These are phyloP conservation scores for Paramecium pentaurelia DNA, from an alignment of 73 alveolate species.

Conservation along the genomic window DNA sequence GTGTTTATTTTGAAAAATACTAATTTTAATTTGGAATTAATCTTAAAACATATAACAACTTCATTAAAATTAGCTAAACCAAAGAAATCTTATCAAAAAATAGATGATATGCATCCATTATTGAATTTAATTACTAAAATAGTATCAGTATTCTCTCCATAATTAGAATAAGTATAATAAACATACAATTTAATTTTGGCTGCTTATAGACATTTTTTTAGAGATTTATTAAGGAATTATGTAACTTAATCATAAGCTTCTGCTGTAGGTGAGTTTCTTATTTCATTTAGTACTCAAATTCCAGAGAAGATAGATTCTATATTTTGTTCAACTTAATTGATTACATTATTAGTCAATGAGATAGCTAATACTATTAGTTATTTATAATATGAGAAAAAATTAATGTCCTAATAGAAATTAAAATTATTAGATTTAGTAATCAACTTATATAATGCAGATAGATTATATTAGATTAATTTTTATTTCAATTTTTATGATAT, in stretches of 20 bases:
- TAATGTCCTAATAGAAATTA: neutral
- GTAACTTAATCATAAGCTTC: neutral
- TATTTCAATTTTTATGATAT: slow-evolving; percentile 11
- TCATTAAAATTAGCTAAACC: neutral
- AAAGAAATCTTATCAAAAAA: neutral
- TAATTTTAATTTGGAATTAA: neutral
- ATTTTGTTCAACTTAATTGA: neutral
- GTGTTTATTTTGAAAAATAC: neutral
- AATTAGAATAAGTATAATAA: neutral
- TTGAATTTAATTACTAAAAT: neutral
- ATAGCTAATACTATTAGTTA: slow-evolving; percentile 18
- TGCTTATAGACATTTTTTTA: neutral
- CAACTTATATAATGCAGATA: neutral
- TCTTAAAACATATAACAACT: neutral
- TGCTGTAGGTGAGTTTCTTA: neutral
- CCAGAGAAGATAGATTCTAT: neutral
- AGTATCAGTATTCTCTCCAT: neutral
- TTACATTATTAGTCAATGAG: neutral
- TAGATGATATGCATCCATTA: slow-evolving; percentile 1
- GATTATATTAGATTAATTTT: neutral
- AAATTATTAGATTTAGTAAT: neutral
- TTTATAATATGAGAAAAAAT: neutral
- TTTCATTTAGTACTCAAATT: neutral
- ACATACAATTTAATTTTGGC: neutral
- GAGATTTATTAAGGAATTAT: slow-evolving; percentile 13